These are phyloP conservation scores for Danielia oregonensis DNA, from an alignment of 805 yeast genomes.

Conservation along the genomic window DNA sequence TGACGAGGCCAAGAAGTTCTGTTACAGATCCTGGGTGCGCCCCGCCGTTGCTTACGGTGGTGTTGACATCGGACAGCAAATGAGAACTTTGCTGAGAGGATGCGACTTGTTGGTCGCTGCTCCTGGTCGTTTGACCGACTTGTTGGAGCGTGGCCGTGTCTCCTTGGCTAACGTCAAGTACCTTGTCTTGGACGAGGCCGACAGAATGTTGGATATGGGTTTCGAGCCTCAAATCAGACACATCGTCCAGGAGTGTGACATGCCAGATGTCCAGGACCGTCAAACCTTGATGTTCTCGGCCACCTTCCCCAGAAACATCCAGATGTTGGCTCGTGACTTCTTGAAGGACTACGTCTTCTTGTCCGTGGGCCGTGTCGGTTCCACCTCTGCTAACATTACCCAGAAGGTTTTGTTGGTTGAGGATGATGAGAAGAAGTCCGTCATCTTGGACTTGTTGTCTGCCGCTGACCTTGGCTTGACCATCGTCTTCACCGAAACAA, in stretches of 20 bases:
- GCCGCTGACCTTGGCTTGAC: conserved; percentile 82
- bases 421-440: conserved; percentile 85
- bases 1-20: conserved; percentile 92
- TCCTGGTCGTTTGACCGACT: conserved; percentile 97
- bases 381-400: conserved; percentile 97
- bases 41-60: conserved; percentile 98
- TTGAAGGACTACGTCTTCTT: conserved; percentile 92
- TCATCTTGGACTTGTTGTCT: conserved; percentile 79
- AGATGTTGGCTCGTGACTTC: conserved; percentile 95
- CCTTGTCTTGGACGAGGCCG: conserved; percentile 97
- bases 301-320: conserved; percentile 98
- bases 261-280: conserved; percentile 88
- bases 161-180: conserved; percentile 87
- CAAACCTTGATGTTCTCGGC: conserved; percentile 99
- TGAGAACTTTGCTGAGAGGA: conserved; percentile 85
- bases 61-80: conserved; percentile 86
- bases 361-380: conserved; percentile 98
- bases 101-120: conserved; percentile 97
- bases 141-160: conserved; percentile 91
- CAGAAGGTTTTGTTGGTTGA: conserved; percentile 92
- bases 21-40: conserved; percentile 97
- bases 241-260: conserved; percentile 95
- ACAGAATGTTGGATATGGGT: conserved; percentile 99
- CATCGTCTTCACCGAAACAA: conserved; percentile 94
- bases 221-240: conserved; percentile 99